Evolutionary conservation across 2,329 filamentous ascomycete species (phyloP).

Genomic region (Monilinia polystroma): DNA sequence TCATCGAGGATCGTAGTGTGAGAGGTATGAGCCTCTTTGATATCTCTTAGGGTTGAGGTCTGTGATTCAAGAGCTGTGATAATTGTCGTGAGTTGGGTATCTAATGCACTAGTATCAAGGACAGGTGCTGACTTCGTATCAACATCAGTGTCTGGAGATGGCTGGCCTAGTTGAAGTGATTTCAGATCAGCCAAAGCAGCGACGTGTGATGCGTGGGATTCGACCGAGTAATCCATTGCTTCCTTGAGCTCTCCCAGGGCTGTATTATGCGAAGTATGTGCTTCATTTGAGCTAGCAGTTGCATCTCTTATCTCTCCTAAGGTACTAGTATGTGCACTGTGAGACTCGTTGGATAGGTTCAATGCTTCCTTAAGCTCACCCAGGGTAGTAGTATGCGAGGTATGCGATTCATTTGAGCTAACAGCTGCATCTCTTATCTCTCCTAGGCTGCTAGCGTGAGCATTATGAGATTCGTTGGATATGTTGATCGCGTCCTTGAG

Average conservation of each 20-base stretch:
- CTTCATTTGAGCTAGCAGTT: slow-evolving; percentile 18
- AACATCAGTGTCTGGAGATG: not conserved
- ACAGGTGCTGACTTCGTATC: not conserved
- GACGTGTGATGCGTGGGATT: slow-evolving; percentile 24
- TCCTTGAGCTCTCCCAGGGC: slow-evolving; percentile 28
- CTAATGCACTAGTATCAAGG: not conserved
- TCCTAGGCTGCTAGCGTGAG: slow-evolving; percentile 27
- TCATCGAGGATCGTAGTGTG: slow-evolving; percentile 26
- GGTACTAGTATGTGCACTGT: slow-evolving; percentile 5
- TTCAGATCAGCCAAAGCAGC: slow-evolving; percentile 25
- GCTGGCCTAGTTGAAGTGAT: slow-evolving; percentile 10
- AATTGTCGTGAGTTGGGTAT: slow-evolving; percentile 28
- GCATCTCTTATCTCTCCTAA: slow-evolving; percentile 31
- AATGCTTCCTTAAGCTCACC: slow-evolving; percentile 27
- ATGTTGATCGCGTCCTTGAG: slow-evolving; percentile 26
- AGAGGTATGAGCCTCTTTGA: slow-evolving; percentile 23
- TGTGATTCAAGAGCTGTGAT: slow-evolving; percentile 29
- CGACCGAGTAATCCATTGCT: slow-evolving; percentile 22
- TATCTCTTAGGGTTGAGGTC: slow-evolving; percentile 25
- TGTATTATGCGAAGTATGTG: slow-evolving; percentile 30
- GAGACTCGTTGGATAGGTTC: slow-evolving; percentile 17
- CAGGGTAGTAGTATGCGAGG: slow-evolving; percentile 29
- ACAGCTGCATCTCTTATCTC: slow-evolving; percentile 30
- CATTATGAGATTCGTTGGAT: slow-evolving; percentile 23
- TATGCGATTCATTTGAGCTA: slow-evolving; percentile 25